Base-by-base conservation (phyloP, 805 yeast genomes). In the Yamadazyma phyllophila region DNA sequence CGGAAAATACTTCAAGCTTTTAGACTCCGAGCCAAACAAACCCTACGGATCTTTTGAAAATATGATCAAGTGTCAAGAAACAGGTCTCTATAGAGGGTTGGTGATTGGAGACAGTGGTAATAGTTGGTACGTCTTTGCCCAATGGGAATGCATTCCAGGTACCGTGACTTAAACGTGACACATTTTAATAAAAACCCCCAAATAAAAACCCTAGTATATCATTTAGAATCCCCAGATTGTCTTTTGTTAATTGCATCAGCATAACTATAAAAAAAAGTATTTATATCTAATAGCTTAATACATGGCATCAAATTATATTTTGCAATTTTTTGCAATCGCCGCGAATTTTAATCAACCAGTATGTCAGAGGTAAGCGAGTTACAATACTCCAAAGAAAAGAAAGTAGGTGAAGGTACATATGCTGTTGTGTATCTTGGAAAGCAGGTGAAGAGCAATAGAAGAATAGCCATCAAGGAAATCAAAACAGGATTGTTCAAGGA, bases 321-420 rank as follows among this genome's bases (percentile, higher is more conserved):
- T 37, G 9, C 35, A 30, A 11, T 7, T 16, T 30, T 39, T 14
- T 30, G 8, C 8, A 20, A 20, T 11, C 36, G 30, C n/a, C 43
- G 43, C 43, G 43, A 40, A 29, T 30, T 33, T 26, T 34, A 20
- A 20, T 29, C 38, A 26, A 16, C 14, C 26, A 10, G 3, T 27
- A 42, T 42, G 45, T 26, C 45, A 10, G 43, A 40, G 34, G 35
- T 44, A 12, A 39, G 29, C 16, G 52, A 50, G 27, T 53, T 49
- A 30, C 39, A 60, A 39, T 72, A 72, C 54, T 61, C 75, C 26
- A 72, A 72, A 46, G 96, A 90, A 46, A 82, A 79, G 53, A 91
- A 90, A 61, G 97, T 94, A 26, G 99, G 99, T 60, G 99, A 94
- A 68, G 99, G 99, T 66, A 94, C 99, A 0, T 94, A 92, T 70